A percentile compares a stretch with the other conserved stretches of the same genome.
phyloP scores from a whole-genome alignment of 345 rosid species.

The Adansonia digitata region DNA sequence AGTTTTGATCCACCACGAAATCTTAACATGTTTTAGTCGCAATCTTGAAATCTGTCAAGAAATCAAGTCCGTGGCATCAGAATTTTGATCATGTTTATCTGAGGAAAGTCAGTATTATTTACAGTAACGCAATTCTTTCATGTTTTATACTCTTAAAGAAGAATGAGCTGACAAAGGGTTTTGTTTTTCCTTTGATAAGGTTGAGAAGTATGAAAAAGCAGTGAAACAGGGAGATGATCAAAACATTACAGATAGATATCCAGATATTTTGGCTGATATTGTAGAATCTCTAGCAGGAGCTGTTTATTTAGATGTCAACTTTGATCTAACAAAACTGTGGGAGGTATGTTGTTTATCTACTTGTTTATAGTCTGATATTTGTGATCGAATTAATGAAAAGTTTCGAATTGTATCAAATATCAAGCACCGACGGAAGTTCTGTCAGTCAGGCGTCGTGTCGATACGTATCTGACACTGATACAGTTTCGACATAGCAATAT shows the following conservation, averaged over 20 bases:
- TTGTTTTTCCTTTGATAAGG: neutral
- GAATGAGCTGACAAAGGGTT: no score
- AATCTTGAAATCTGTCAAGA: no score
- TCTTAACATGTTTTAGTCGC: no score
- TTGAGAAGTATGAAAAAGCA: neutral
- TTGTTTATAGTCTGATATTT: neutral
- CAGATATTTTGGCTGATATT: constrained; percentile 18
- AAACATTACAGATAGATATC: neutral
- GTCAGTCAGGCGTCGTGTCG: no score
- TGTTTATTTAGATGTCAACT: constrained; percentile 49
- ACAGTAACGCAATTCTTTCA: neutral
- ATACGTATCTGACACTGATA: no score
- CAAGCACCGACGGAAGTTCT: no score
- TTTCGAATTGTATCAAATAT: neutral
- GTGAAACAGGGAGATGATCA: neutral
- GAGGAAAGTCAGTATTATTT: no score
- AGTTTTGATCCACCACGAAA: no score
- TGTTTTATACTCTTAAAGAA: neutral
- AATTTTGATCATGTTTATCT: no score
- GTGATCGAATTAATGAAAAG: neutral
- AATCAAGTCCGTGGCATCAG: no score
- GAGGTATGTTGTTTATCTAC: constrained; percentile 16
- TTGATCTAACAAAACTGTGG: constrained; percentile 59
- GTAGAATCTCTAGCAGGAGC: constrained; percentile 76
- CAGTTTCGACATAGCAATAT: no score